A percentile compares a stretch with the other conserved stretches of the same genome.
These are phyloP conservation scores for Podaxis sp. DNA, from an alignment of 768 basidiomycete genomes.

Conservation along the genomic window DNA sequence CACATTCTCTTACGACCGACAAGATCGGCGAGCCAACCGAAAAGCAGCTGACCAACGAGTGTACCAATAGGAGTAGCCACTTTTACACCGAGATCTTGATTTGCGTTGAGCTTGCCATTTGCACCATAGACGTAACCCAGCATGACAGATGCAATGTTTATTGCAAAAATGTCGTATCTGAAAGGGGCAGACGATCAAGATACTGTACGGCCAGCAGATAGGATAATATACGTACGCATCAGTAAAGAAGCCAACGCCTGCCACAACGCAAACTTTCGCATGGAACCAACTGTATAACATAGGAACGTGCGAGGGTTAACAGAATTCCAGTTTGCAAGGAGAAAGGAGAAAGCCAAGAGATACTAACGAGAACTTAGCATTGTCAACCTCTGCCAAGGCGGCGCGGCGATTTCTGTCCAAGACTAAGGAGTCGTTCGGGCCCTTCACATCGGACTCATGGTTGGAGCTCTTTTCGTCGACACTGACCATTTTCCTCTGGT, in stretches of 20 bases:
- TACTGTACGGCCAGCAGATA: neutral
- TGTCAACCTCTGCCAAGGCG: constrained; percentile 85
- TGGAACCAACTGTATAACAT: constrained; percentile 70
- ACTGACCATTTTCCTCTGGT: constrained; percentile 28
- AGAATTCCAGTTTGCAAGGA: neutral
- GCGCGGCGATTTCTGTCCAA: constrained; percentile 75
- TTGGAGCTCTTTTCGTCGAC: constrained; percentile 41
- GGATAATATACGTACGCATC: constrained; percentile 55
- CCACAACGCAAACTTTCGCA: constrained; percentile 66
- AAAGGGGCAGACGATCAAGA: neutral
- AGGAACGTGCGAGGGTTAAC: constrained; percentile 5
- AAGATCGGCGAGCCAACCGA: constrained; percentile 79
- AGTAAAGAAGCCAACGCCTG: constrained; percentile 91
- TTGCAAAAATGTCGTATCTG: constrained; percentile 86
- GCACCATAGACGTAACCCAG: constrained; percentile 76
- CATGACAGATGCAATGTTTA: constrained; percentile 84
- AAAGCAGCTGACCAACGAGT: constrained; percentile 71
- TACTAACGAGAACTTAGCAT: constrained; percentile 78
- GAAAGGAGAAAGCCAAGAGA: neutral
- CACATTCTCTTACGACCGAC: constrained; percentile 82
- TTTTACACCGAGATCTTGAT: constrained; percentile 78
- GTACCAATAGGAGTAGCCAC: constrained; percentile 78
- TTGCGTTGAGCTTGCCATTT: constrained; percentile 43
- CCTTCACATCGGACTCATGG: constrained; percentile 31
- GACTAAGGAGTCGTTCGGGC: constrained; percentile 34